phyloP scores from a whole-genome alignment of 2,329 filamentous ascomycete species.

The Calonectria ilicicola region DNA sequence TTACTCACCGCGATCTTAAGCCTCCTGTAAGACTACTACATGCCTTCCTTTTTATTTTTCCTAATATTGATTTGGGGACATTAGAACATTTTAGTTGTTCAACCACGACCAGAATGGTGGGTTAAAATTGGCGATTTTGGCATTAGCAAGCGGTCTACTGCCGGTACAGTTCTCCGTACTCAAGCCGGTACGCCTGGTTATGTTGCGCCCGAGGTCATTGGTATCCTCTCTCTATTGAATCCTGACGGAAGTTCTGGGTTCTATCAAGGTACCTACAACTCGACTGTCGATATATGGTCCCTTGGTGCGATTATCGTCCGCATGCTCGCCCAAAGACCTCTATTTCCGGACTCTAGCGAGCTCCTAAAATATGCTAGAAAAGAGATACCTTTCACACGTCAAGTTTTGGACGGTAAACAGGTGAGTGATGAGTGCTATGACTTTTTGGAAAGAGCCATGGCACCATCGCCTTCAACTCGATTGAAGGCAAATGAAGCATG shows the following conservation, averaged over 20 bases:
- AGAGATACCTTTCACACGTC: neutral
- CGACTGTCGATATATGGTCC: neutral
- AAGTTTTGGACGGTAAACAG: neutral
- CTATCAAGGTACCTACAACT: no score
- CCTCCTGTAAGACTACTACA: neutral
- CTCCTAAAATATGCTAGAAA: neutral
- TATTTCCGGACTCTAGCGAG: neutral
- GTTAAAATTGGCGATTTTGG: neutral
- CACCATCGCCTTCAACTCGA: neutral
- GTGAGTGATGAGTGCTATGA: neutral
- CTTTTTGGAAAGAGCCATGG: neutral
- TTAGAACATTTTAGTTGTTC: neutral
- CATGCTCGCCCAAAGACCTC: neutral
- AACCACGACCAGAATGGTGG: neutral
- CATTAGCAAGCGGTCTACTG: neutral
- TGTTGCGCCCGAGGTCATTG: neutral
- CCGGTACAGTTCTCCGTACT: neutral
- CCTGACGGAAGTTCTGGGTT: rapidly evolving
- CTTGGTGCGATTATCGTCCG: neutral
- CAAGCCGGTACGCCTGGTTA: neutral
- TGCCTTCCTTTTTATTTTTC: neutral
- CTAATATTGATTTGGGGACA: neutral
- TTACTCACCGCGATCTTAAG: neutral
- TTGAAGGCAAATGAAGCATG: neutral
- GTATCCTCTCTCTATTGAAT: neutral